These are phyloP conservation scores for Clathrospora elynae DNA, from an alignment of 2,329 filamentous ascomycete species.

Conservation along the genomic window DNA sequence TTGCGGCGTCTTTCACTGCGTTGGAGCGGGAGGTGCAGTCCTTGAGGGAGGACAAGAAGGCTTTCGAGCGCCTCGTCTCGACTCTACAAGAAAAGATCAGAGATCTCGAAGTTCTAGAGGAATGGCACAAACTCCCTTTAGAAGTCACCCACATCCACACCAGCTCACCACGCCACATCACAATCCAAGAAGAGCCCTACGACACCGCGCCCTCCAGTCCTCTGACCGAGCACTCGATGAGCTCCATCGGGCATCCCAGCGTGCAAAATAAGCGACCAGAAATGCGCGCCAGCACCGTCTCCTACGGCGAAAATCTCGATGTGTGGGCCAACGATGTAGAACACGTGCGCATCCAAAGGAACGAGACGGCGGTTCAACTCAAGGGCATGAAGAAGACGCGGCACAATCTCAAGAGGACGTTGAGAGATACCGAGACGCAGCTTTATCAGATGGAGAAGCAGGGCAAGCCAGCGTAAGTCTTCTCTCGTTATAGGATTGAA, in stretches of 20 bases:
- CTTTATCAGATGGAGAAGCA: constrained; percentile 40
- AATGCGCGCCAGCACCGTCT: constrained; percentile 26
- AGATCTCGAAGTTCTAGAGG: constrained; percentile 32
- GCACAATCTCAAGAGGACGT: constrained; percentile 35
- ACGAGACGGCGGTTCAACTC: constrained; percentile 43
- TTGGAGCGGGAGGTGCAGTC: constrained; percentile 38
- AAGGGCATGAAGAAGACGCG: constrained; percentile 40
- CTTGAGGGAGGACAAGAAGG: constrained; percentile 39
- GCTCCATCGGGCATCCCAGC: constrained; percentile 17
- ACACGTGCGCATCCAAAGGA: constrained; percentile 39
- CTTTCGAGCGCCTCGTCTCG: constrained; percentile 38
- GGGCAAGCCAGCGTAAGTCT: constrained; percentile 24
- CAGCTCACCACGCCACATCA: constrained; percentile 15
- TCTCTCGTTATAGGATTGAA: neutral
- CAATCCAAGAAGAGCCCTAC: constrained; percentile 15
- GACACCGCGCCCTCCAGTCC: constrained; percentile 18
- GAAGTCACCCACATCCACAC: constrained; percentile 11
- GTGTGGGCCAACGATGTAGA: constrained; percentile 44
- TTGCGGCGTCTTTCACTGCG: constrained; percentile 29
- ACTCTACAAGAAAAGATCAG: constrained; percentile 39
- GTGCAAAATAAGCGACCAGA: constrained; percentile 22
- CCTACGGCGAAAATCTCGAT: constrained; percentile 28
- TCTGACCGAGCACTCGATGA: constrained; percentile 14
- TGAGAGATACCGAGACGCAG: constrained; percentile 41
- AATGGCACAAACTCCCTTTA: constrained; percentile 32